Percentiles rank a stretch among this genome's conserved stretches.
phyloP scores from a whole-genome alignment of 1,284 basidiomycete genomes.

The Psilocybe mexicana region DNA sequence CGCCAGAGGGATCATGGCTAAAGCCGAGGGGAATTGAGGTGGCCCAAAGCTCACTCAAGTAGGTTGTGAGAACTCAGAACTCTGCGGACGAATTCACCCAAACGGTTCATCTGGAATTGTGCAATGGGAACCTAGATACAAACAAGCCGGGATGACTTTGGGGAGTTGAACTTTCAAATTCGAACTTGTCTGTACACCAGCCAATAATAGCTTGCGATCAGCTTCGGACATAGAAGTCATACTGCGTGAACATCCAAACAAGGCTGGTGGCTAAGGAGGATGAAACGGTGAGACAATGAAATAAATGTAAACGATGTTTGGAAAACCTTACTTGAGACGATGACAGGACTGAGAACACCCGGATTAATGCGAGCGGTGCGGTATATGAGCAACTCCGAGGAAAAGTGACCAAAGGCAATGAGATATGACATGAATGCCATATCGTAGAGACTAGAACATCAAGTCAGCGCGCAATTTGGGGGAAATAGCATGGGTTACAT shows the following conservation, averaged over 20 bases:
- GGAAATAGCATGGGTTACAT: slow-evolving; percentile 32
- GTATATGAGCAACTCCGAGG: slow-evolving; percentile 84
- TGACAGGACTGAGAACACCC: slow-evolving; percentile 74
- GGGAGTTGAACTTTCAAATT: too few species aligned
- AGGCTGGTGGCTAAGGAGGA: slow-evolving; percentile 59
- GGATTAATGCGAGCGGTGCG: slow-evolving; percentile 69
- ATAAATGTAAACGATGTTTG: too few species aligned
- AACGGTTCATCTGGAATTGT: too few species aligned
- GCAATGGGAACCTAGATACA: too few species aligned
- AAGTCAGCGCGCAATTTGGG: slow-evolving; percentile 10
- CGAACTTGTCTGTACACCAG: not conserved
- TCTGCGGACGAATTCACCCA: too few species aligned
- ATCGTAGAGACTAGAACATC: slow-evolving; percentile 75
- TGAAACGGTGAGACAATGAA: not conserved
- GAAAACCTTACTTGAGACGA: slow-evolving; percentile 79
- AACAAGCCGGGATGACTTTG: too few species aligned
- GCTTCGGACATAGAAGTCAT: slow-evolving; percentile 37
- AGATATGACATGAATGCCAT: slow-evolving; percentile 87
- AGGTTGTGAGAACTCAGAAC: too few species aligned
- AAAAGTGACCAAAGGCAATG: slow-evolving; percentile 89
- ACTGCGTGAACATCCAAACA: slow-evolving; percentile 82
- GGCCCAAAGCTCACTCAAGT: too few species aligned
- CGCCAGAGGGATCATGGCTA: too few species aligned
- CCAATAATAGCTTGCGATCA: not conserved
- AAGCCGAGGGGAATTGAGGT: too few species aligned